phyloP scores from a whole-genome alignment of 73 alveolate genomes.

The Blepharisma japonicum region DNA sequence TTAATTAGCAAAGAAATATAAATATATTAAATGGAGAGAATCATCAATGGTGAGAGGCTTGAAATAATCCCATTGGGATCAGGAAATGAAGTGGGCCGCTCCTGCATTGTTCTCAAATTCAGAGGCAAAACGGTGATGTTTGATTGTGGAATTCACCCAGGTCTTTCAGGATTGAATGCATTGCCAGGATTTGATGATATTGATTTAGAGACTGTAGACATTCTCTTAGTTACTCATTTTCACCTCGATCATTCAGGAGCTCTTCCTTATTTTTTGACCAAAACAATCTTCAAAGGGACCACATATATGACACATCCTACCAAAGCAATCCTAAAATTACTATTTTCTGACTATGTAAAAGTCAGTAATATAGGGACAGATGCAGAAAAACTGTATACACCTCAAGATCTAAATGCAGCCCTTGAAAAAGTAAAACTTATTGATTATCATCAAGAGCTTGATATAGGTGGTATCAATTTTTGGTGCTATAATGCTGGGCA shows the following conservation, averaged over 20 bases:
- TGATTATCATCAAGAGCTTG: conserved; percentile 95
- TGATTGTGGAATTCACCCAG: conserved; percentile 99
- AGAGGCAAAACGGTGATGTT: conserved; percentile 88
- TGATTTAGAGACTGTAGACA: conserved; percentile 85
- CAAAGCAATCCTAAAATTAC: conserved; percentile 89
- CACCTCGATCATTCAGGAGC: conserved; percentile 98
- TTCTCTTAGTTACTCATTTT: conserved; percentile 94
- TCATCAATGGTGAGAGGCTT: conserved; percentile 16
- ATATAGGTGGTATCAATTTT: conserved; percentile 92
- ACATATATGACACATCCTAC: conserved; percentile 99
- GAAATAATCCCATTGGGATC: conserved; percentile 95
- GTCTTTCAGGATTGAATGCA: conserved; percentile 86
- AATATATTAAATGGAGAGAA: conserved; percentile 8
- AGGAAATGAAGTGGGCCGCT: conserved; percentile 98
- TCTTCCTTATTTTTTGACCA: conserved; percentile 95
- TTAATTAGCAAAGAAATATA: no score
- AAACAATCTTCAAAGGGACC: conserved; percentile 95
- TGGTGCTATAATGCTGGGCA: conserved; percentile 99
- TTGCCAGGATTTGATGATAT: conserved; percentile 94
- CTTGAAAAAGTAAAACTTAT: conserved; percentile 84
- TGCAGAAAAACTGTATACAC: conserved; percentile 78
- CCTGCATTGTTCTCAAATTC: conserved; percentile 89
- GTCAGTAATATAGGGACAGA: conserved; percentile 86
- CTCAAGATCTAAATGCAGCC: conserved; percentile 80
- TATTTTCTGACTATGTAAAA: conserved; percentile 88